Base-by-base conservation (phyloP, 2,329 filamentous ascomycete species). In the Colletotrichum brevisporum region DNA sequence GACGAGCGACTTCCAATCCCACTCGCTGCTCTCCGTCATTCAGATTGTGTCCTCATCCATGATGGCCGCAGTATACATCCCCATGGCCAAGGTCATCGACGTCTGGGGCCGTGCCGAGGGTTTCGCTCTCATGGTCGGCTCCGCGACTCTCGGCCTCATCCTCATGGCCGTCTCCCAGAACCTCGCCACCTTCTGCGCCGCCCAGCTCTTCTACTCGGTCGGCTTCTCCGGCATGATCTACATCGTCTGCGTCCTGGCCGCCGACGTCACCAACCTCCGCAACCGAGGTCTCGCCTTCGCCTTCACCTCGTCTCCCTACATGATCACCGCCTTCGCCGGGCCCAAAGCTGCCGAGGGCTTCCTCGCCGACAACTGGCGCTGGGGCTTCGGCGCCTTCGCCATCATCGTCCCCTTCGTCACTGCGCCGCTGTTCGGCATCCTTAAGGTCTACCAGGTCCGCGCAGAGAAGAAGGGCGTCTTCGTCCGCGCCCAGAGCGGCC, bases 51-150 rank as follows among this genome's bases (percentile, higher is more conserved):
- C 87, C 5, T 82, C 79, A 71, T 79, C 85, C 66, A 86, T 90
- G 74, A 78, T 83, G 70, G 89, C 88, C 45, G 86, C 90, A 2
- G 82, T 88, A 43, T 90, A 90, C 73, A 86, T 91, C 5, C 88
- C 89, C 2, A 83, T 90, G 77, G 87, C 90, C 39, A 91, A 91
- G 75, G 78, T 90, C 13, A 82, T 91, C 54, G 87, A 92, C 76
- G 79, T 91, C 43, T 91, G 88, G 82, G 90, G 89, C 56, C 86
- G 90, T 47, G 84, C 89, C 15, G 84, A 90, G 72, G 89, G 88
- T 10, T 89, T 89, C 74, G 78, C 86, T 36, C 72, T 88, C 57
- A 88, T 88, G 78, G 81, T 86, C 1, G 63, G 78, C 26, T 81
- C 86, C 27, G 82, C 84, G 58, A 82, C 85, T 4, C 45, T 83